A percentile compares a stretch with the other conserved stretches of the same genome.
Conservation (phyloP, 345 rosid genomes). For the Gossypium arboreum region DNA sequence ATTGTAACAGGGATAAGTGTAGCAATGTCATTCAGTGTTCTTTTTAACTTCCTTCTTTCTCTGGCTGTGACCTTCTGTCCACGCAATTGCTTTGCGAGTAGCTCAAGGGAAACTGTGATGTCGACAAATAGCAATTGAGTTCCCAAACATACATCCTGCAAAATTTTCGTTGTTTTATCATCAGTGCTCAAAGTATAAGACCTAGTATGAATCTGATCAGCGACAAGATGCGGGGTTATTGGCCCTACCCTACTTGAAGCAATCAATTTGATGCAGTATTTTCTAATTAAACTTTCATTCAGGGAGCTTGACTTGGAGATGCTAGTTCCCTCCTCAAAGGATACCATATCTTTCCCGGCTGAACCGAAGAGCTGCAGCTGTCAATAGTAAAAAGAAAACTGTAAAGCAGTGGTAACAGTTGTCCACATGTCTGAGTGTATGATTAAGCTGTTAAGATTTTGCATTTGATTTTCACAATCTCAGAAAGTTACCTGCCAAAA, state of each 20-base stretch:
- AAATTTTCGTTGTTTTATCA: background rate
- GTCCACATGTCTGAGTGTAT: background rate
- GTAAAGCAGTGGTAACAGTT: background rate
- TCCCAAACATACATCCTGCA: conserved; percentile 54
- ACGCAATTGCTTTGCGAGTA: conserved; percentile 40
- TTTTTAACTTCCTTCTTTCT: conserved; percentile 40
- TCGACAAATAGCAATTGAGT: conserved; percentile 56
- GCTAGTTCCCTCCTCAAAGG: conserved; percentile 11
- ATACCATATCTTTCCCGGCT: conserved; percentile 14
- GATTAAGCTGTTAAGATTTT: background rate
- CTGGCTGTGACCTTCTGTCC: conserved; percentile 40
- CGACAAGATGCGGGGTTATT: conserved; percentile 8
- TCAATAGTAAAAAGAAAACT: background rate
- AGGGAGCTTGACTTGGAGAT: conserved; percentile 18
- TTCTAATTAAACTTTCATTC: conserved; percentile 34
- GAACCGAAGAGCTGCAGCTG: conserved; percentile 24
- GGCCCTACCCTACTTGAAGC: conserved; percentile 35
- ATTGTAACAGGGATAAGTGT: conserved; percentile 51
- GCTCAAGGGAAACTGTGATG: conserved; percentile 33
- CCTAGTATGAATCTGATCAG: background rate
- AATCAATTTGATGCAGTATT: conserved; percentile 35
- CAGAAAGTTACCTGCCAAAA: background rate
- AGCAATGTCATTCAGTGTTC: conserved; percentile 46
- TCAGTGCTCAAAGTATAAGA: background rate
- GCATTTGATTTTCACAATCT: background rate